These are phyloP conservation scores for Chaetomiaceae sp. DNA, from an alignment of 2,329 filamentous ascomycete genomes.

Conservation along the genomic window DNA sequence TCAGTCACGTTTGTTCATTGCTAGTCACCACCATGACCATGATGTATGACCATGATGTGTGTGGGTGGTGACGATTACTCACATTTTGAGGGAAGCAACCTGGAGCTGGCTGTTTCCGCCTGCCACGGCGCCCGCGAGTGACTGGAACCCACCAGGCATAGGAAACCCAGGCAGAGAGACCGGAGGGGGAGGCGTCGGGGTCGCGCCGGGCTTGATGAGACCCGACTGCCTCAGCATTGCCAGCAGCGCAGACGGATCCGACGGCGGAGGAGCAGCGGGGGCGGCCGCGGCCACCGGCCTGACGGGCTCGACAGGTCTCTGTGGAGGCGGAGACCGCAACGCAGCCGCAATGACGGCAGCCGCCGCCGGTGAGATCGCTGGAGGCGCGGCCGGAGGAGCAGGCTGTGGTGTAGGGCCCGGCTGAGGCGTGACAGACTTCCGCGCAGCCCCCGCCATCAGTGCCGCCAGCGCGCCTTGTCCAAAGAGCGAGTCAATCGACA, in stretches of 20 bases:
- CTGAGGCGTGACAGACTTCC: slow-evolving; percentile 46
- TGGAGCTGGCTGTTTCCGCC: background rate
- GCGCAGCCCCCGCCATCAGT: slow-evolving; percentile 42
- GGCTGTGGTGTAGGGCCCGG: slow-evolving; percentile 43
- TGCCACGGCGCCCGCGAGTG: slow-evolving; percentile 15
- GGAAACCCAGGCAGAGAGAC: background rate
- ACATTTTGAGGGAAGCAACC: slow-evolving; percentile 12
- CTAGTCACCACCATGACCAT: no score
- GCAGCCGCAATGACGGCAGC: slow-evolving; percentile 36
- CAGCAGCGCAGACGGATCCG: slow-evolving; percentile 56
- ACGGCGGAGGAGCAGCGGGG: slow-evolving; percentile 29
- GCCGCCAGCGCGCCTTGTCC: slow-evolving; percentile 56
- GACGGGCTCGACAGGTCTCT: slow-evolving; percentile 18
- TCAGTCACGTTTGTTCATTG: background rate
- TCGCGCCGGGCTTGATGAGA: slow-evolving; percentile 43
- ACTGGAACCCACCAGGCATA: background rate
- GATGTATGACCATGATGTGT: no score
- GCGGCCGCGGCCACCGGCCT: slow-evolving; percentile 17
- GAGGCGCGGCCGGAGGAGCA: slow-evolving; percentile 27
- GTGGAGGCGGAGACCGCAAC: slow-evolving; percentile 46
- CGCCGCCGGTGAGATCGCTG: slow-evolving; percentile 23
- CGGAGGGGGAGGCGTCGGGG: slow-evolving; percentile 35
- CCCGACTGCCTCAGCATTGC: slow-evolving; percentile 65
- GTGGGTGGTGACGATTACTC: no score
- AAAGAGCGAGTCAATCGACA: slow-evolving; percentile 56